Evolutionary conservation across 352 stramenopile genomes (phyloP).

Genomic region (Pythium dissimile): DNA sequence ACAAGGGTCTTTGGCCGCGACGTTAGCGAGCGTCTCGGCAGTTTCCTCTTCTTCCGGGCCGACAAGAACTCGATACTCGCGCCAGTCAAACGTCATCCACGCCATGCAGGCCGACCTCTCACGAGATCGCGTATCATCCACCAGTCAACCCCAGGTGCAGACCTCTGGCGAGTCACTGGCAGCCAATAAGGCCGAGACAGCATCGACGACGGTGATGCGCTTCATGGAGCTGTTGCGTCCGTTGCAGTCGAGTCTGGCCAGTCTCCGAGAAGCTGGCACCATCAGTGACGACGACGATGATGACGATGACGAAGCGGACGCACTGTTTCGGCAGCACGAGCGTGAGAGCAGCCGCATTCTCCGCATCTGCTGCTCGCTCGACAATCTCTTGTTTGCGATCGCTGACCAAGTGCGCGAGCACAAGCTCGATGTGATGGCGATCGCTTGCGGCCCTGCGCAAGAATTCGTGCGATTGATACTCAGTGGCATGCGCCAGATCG

Average conservation of each 20-base stretch:
- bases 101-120: no score
- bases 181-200: not conserved
- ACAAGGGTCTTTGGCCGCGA: not conserved
- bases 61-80: not conserved
- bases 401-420: conserved; percentile 39
- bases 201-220: not conserved
- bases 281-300: conserved; percentile 43
- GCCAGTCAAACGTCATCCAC: no score
- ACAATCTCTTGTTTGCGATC: conserved; percentile 60
- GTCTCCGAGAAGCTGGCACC: conserved; percentile 12
- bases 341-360: conserved; percentile 52
- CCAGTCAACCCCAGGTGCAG: not conserved
- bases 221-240: conserved; percentile 56
- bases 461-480: conserved; percentile 47
- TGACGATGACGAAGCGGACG: conserved; percentile 7
- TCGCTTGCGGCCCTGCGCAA: conserved; percentile 39
- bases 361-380: conserved; percentile 60
- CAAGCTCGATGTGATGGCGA: conserved; percentile 37
- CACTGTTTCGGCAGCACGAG: conserved; percentile 34
- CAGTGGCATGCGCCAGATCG: conserved; percentile 45
- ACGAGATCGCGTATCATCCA: no score
- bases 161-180: not conserved
- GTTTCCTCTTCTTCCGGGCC: no score
- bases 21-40: not conserved
- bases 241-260: conserved; percentile 45